These are phyloP conservation scores for Talaromyces sp. DNA, from an alignment of 2,329 filamentous ascomycete species.

Conservation along the genomic window DNA sequence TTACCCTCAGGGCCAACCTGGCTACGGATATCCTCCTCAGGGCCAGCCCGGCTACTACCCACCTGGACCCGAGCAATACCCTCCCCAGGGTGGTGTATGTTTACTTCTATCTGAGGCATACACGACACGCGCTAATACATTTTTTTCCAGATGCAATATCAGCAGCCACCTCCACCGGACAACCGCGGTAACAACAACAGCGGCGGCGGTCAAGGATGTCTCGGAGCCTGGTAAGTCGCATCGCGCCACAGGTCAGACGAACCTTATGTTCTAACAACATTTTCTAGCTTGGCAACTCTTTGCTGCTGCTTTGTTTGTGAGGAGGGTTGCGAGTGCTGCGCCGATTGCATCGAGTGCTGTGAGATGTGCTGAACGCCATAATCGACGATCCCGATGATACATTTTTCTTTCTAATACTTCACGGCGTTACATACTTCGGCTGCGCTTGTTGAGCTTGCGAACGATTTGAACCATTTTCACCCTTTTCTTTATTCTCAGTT, in stretches of 20 bases:
- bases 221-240: conserved; percentile 52
- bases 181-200: conserved; percentile 7
- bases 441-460: background rate
- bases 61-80: conserved; percentile 21
- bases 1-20: conserved; percentile 25
- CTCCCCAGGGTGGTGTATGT: conserved; percentile 31
- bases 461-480: too few relatives aligned
- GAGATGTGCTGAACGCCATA: conserved; percentile 37
- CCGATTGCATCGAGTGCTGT: conserved; percentile 62
- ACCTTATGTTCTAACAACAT: conserved; percentile 10
- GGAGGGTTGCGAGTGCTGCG: conserved; percentile 65
- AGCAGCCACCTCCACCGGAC: conserved; percentile 46
- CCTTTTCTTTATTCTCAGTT: too few relatives aligned
- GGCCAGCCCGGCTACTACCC: too few relatives aligned
- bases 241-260: background rate
- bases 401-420: conserved; percentile 19
- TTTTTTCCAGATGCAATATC: background rate
- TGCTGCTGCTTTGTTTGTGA: conserved; percentile 69
- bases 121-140: too few relatives aligned
- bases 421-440: conserved; percentile 18
- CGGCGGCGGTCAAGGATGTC: conserved; percentile 46
- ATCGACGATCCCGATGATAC: conserved; percentile 29
- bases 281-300: conserved; percentile 54
- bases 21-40: conserved; percentile 25
- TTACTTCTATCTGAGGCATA: too few relatives aligned